Percentiles rank a stretch among this genome's conserved stretches.
phyloP scores from a whole-genome alignment of 495 filamentous ascomycete genomes.

The Penicillium parvum region DNA sequence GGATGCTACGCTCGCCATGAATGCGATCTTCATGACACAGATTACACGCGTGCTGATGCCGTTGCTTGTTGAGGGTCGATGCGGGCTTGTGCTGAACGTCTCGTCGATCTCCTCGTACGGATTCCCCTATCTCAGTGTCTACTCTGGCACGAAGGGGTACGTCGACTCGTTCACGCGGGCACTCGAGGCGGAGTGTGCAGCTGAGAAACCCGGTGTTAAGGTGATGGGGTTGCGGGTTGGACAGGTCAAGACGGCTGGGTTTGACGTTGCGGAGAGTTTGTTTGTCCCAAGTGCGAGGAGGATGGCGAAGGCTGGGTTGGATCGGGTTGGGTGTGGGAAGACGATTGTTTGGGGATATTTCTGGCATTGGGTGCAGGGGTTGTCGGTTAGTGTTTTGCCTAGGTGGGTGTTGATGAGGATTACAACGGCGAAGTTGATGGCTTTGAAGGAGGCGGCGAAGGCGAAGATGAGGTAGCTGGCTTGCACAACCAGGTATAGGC shows the following conservation, averaged over 20 bases:
- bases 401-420: constrained; percentile 19
- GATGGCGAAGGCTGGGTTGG: constrained; percentile 24
- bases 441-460: constrained; percentile 11
- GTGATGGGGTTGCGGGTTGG: constrained; percentile 28
- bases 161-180: constrained; percentile 29
- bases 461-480: constrained; percentile 18
- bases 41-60: constrained; percentile 40
- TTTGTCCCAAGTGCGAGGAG: constrained; percentile 18
- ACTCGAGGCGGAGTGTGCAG: constrained; percentile 26
- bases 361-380: constrained; percentile 23
- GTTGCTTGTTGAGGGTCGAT: constrained; percentile 16
- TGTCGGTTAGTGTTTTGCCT: constrained; percentile 21
- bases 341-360: constrained; percentile 27
- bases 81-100: constrained; percentile 41
- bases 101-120: constrained; percentile 31
- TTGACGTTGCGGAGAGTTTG: constrained; percentile 15
- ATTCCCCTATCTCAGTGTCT: constrained; percentile 34
- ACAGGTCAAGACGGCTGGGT: constrained; percentile 18
- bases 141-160: constrained; percentile 37
- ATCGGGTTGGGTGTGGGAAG: constrained; percentile 28
- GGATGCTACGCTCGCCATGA: constrained; percentile 29
- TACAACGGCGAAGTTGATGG: constrained; percentile 9
- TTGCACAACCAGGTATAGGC: no score
- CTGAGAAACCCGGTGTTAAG: constrained; percentile 22
- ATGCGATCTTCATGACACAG: constrained; percentile 38